phyloP scores from a whole-genome alignment of 176 grass and related monocot genomes.

The Metroxylon sagu region DNA sequence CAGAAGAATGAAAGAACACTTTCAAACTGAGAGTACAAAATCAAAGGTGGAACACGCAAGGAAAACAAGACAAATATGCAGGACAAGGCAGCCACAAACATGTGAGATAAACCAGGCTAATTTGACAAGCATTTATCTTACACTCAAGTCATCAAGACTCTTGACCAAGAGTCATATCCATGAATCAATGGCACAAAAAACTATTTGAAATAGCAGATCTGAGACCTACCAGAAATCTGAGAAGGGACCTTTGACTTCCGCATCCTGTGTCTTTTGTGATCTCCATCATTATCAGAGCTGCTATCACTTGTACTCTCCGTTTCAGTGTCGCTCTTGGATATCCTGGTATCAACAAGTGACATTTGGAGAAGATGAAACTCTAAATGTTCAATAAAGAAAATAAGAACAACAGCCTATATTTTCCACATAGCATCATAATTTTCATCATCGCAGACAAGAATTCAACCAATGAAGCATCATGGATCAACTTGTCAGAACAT shows the following conservation, averaged over 20 bases:
- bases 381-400: background rate
- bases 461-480: no score
- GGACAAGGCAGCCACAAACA: no score
- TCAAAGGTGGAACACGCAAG: background rate
- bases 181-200: background rate
- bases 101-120: no score
- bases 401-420: no score
- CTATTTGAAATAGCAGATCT: constrained; percentile 1
- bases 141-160: background rate
- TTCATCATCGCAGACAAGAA: no score
- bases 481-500: background rate
- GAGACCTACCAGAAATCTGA: constrained; percentile 60
- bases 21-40: no score
- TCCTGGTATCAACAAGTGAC: constrained; percentile 33
- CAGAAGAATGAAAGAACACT: no score
- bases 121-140: no score
- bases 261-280: constrained; percentile 29
- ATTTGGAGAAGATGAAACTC: background rate
- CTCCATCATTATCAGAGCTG: constrained; percentile 47
- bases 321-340: constrained; percentile 37
- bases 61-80: no score
- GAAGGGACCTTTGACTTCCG: constrained; percentile 51
- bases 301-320: constrained; percentile 36
- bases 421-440: no score
- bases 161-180: background rate